phyloP scores from a whole-genome alignment of 1,284 basidiomycete genomes.

The Tylopilus sp. region DNA sequence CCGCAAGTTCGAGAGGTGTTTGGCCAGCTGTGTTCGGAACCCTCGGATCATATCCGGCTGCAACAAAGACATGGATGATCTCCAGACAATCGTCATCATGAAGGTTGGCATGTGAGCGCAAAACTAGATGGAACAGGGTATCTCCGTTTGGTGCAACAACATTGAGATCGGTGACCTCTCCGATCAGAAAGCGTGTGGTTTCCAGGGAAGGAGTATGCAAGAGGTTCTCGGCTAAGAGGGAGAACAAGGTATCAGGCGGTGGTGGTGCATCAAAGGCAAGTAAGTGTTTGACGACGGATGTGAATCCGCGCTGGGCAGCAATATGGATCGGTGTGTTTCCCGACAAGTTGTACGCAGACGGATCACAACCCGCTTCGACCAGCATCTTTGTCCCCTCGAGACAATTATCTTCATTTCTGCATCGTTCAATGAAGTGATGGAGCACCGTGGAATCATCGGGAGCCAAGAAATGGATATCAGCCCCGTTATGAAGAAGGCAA shows the following conservation, averaged over 20 bases:
- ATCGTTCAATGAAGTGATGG: background rate
- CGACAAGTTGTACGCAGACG: constrained; percentile 2
- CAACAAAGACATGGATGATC: background rate
- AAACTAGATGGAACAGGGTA: constrained; percentile 10
- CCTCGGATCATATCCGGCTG: background rate
- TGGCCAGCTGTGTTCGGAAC: background rate
- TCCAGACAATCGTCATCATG: background rate
- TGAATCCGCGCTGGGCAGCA: background rate
- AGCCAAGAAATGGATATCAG: background rate
- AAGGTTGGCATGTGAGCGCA: background rate
- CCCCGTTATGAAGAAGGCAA: constrained; percentile 1
- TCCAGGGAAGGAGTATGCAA: background rate
- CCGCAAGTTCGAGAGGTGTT: background rate
- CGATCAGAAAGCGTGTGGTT: background rate
- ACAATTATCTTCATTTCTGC: background rate
- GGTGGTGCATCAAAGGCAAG: constrained; percentile 1
- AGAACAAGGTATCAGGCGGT: constrained; percentile 17
- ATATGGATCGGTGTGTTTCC: constrained; percentile 8
- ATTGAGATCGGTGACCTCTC: constrained; percentile 3
- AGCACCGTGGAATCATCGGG: constrained; percentile 7
- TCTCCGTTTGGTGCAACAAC: constrained; percentile 6
- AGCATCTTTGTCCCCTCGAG: background rate
- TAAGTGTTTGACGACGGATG: background rate
- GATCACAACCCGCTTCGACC: constrained; percentile 15
- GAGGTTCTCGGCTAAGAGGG: background rate